Evolutionary conservation across 768 basidiomycete species (phyloP).

Genomic region (Psilocybe azurescens): DNA sequence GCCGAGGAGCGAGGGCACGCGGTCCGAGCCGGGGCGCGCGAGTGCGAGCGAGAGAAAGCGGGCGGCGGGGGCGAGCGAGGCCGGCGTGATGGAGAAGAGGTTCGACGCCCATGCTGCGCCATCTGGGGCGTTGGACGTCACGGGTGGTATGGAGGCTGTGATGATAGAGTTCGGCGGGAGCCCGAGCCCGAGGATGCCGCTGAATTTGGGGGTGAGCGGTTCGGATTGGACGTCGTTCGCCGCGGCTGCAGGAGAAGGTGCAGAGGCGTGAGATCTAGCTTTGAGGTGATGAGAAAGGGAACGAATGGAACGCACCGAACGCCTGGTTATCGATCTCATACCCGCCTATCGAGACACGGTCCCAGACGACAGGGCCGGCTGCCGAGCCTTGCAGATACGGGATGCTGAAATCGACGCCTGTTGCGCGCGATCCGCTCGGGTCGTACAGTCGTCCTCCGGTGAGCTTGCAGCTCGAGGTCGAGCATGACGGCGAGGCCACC

Average conservation of each 20-base stretch:
- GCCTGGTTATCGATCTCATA: conserved; percentile 73
- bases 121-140: conserved; percentile 54
- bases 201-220: conserved; percentile 59
- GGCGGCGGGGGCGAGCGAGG: conserved; percentile 52
- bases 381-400: conserved; percentile 65
- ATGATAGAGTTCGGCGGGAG: conserved; percentile 78
- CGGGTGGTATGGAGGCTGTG: conserved; percentile 51
- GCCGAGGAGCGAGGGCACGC: conserved; percentile 63
- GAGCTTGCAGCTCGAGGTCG: conserved; percentile 53
- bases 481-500: conserved; percentile 73
- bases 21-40: conserved; percentile 65
- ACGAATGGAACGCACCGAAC: conserved; percentile 51
- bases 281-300: neutral
- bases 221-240: conserved; percentile 60
- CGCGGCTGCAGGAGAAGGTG: conserved; percentile 48
- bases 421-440: conserved; percentile 49
- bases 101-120: conserved; percentile 77
- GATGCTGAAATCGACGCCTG: conserved; percentile 52
- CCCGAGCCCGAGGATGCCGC: conserved; percentile 77
- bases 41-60: conserved; percentile 75
- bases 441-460: conserved; percentile 60
- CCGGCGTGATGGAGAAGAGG: conserved; percentile 70
- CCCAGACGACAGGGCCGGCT: conserved; percentile 73
- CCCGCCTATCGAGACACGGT: conserved; percentile 62
- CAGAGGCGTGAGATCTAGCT: neutral